Conservation (phyloP, 2,329 filamentous ascomycete genomes). For the Sclerotinia sclerotiorum region DNA sequence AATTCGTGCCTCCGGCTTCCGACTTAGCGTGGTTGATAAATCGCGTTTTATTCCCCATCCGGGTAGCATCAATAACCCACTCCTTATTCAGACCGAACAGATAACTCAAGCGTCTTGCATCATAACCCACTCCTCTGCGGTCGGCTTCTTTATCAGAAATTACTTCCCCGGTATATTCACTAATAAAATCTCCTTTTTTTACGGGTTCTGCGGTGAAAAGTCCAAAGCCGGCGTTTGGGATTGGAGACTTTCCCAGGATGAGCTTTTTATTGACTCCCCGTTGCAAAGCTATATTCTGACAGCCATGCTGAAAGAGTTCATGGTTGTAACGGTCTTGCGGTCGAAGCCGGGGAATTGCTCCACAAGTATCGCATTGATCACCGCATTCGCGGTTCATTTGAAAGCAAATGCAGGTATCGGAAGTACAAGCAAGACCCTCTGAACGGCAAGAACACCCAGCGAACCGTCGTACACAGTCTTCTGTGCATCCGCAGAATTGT, state of each 20-base stretch:
- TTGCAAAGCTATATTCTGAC: constrained; percentile 72
- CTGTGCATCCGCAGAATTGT: constrained; percentile 66
- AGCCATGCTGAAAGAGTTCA: constrained; percentile 56
- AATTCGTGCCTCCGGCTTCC: constrained; percentile 60
- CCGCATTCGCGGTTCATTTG: constrained; percentile 78
- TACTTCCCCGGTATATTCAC: constrained; percentile 79
- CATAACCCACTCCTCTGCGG: constrained; percentile 41
- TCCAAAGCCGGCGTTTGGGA: constrained; percentile 70
- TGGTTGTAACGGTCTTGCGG: constrained; percentile 64
- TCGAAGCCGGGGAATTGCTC: constrained; percentile 66
- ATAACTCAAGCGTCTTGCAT: constrained; percentile 45
- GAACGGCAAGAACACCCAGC: constrained; percentile 65
- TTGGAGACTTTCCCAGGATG: constrained; percentile 67
- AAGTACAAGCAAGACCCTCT: constrained; percentile 57
- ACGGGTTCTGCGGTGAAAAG: constrained; percentile 58
- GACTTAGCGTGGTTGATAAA: constrained; percentile 77
- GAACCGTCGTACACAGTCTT: constrained; percentile 62
- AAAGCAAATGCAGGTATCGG: constrained; percentile 68
- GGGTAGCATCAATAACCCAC: constrained; percentile 65
- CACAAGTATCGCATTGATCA: constrained; percentile 70
- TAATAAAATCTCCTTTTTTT: constrained; percentile 65
- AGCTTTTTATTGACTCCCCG: constrained; percentile 64
- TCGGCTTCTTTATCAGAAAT: constrained; percentile 46
- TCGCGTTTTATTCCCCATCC: constrained; percentile 75
- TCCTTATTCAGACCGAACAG: constrained; percentile 53